Evolutionary conservation across 2,329 filamentous ascomycete genomes (phyloP).

Genomic region (Phialocephala subalpina): DNA sequence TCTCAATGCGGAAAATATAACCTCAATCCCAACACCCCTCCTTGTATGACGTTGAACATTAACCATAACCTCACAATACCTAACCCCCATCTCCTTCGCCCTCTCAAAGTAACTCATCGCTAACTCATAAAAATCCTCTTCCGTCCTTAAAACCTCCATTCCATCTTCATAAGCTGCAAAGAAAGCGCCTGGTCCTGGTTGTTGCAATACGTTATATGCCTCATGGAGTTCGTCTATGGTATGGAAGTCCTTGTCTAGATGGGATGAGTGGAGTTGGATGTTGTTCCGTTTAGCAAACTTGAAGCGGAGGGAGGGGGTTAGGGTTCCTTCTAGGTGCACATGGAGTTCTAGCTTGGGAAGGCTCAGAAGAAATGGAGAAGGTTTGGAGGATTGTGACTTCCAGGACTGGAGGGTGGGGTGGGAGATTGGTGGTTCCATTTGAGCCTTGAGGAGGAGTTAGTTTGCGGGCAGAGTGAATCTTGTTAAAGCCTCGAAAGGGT

Average conservation of each 20-base stretch:
- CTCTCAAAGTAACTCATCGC: slow-evolving; percentile 74
- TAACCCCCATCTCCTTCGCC: slow-evolving; percentile 67
- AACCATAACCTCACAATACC: slow-evolving; percentile 80
- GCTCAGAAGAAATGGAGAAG: slow-evolving; percentile 60
- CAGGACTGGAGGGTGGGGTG: slow-evolving; percentile 18
- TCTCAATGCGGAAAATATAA: slow-evolving; percentile 69
- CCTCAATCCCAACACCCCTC: slow-evolving; percentile 67
- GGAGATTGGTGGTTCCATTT: slow-evolving; percentile 17
- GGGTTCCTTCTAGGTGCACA: slow-evolving; percentile 78
- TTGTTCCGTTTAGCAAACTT: slow-evolving; percentile 70
- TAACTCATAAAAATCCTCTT: slow-evolving; percentile 74
- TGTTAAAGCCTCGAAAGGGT: background rate
- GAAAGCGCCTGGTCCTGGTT: slow-evolving; percentile 51
- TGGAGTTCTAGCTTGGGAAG: slow-evolving; percentile 85
- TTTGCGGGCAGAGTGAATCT: background rate
- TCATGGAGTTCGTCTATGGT: slow-evolving; percentile 27
- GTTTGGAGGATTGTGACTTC: slow-evolving; percentile 15
- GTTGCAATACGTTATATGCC: slow-evolving; percentile 26
- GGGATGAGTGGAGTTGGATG: slow-evolving; percentile 38
- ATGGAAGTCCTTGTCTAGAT: slow-evolving; percentile 24
- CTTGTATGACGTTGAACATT: slow-evolving; percentile 77
- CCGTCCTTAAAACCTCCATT: slow-evolving; percentile 70
- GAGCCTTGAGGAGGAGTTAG: background rate
- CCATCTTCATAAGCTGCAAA: slow-evolving; percentile 79
- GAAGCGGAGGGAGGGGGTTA: slow-evolving; percentile 75